Evolutionary conservation across 257 asterid genomes (phyloP).

Genomic region (Lithospermum erythrorhizon): DNA sequence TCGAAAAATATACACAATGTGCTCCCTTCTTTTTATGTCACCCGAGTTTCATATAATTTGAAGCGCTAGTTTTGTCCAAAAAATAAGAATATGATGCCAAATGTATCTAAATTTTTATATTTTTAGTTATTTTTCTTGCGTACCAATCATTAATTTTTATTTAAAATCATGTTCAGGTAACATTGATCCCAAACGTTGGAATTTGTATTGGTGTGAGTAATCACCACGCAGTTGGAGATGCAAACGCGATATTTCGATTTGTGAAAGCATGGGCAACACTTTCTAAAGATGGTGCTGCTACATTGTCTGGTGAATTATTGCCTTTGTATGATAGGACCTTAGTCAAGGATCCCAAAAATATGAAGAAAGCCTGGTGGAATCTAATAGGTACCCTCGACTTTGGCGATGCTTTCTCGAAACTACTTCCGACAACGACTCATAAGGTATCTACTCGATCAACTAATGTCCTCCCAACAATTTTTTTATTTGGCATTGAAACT

Average conservation of each 20-base stretch:
- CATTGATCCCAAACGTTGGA: slow-evolving; percentile 32
- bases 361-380: slow-evolving; percentile 27
- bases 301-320: slow-evolving; percentile 2
- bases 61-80: too few species aligned
- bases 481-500: too few species aligned
- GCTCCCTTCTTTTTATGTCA: too few species aligned
- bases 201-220: slow-evolving; percentile 30
- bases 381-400: slow-evolving; percentile 13
- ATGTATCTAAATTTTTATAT: too few species aligned
- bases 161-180: not conserved
- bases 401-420: slow-evolving; percentile 14
- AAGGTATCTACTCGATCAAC: slow-evolving; percentile 11
- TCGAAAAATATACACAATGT: too few species aligned
- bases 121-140: too few species aligned
- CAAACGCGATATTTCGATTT: slow-evolving; percentile 31
- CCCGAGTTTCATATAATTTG: too few species aligned
- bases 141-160: too few species aligned
- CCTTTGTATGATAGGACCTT: slow-evolving; percentile 30
- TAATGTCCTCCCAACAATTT: too few species aligned
- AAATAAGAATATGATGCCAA: too few species aligned
- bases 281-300: slow-evolving; percentile 11
- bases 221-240: slow-evolving; percentile 44
- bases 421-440: slow-evolving; percentile 8
- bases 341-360: slow-evolving; percentile 23
- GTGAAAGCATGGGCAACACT: slow-evolving; percentile 40